Base-by-base conservation (phyloP, 257 asterid genomes). In the Parsonsia alboflavescens region DNA sequence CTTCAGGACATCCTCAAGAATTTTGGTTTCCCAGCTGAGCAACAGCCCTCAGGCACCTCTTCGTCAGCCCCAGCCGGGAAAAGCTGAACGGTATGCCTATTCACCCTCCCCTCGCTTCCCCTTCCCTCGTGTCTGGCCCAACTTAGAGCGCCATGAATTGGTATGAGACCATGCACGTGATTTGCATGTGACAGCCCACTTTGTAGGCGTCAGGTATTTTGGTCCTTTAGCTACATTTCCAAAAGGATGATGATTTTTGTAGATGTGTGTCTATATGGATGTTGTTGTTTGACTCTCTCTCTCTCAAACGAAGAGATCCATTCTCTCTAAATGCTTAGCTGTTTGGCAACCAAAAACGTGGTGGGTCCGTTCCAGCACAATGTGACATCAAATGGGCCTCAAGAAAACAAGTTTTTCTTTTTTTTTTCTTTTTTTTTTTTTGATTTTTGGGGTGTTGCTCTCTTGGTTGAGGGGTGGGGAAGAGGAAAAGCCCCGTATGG, bases 1-100 rank as follows among this genome's bases (percentile, higher is more conserved):
- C 49, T 84, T 64, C 86, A 91, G 98, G 96, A 91, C 66, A 33
- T 88, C 72, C 90, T 93, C 82, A 68, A 85, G 76, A 85, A 86
- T n/a, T 84, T 82, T 5, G 96, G 97, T 73, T 93, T 91, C 82
- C 93, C 92, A n/a, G 66, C 68, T 22, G 82, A 73, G 76, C 89
- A 83, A 73, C 71, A 67, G 16, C 79, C 50, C 39, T 56, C 83
- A 21, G 84, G 78, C 66, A 78, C 84, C 72, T 76, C 90, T 61
- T 44, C 84, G 28, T 75, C 80, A 74, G 73, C 91, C 57, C 57
- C 36, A 44, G 17, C 76, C 77, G 10, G 28, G 50, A 65, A 19
- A 65, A 39, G 49, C 70, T 64, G 70, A 19, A 10, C 26, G 8
- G 7, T 21, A 7, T 36, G 44, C 48, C 49, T 33, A 30, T 63